A percentile compares a stretch with the other conserved stretches of the same genome.
These are phyloP conservation scores for Chaetothyriales sp. DNA, from an alignment of 2,329 filamentous ascomycete genomes.

Conservation along the genomic window DNA sequence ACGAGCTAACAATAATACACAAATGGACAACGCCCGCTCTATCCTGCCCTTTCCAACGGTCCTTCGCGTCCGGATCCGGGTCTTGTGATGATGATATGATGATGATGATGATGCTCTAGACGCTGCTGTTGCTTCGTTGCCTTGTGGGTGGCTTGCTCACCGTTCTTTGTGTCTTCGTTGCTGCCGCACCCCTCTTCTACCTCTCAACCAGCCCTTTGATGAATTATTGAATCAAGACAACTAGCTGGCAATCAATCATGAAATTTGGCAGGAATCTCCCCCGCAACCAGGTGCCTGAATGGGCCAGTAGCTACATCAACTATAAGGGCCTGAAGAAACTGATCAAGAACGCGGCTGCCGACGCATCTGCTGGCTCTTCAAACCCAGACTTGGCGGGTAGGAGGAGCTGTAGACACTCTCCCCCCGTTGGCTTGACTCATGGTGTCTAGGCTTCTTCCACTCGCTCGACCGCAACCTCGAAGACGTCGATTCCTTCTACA, in stretches of 20 bases:
- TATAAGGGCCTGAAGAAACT: conserved; percentile 66
- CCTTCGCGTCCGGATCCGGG: conserved; percentile 13
- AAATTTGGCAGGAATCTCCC: conserved; percentile 37
- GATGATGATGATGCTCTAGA: no score
- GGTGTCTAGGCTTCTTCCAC: conserved; percentile 74
- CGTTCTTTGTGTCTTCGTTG: neutral
- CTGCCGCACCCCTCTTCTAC: no score
- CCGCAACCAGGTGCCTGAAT: conserved; percentile 36
- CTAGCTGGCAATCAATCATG: conserved; percentile 24
- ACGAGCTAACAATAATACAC: neutral
- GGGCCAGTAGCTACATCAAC: conserved; percentile 36
- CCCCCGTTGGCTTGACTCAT: conserved; percentile 11
- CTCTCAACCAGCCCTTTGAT: neutral
- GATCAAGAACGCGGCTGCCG: conserved; percentile 61
- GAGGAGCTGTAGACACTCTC: conserved; percentile 25
- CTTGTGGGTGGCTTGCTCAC: no score
- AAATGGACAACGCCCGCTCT: conserved; percentile 1
- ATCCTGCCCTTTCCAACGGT: conserved; percentile 12
- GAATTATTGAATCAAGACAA: neutral
- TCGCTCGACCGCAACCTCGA: conserved; percentile 93
- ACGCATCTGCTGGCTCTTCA: conserved; percentile 48
- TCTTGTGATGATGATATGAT: neutral
- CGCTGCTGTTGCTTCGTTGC: neutral
- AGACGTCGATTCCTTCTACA: conserved; percentile 92
- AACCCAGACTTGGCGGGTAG: conserved; percentile 82